A percentile compares a stretch with the other conserved stretches of the same genome.
These are phyloP conservation scores for Hemerocallis citrina DNA, from an alignment of 106 monocot genomes.

Conservation along the genomic window DNA sequence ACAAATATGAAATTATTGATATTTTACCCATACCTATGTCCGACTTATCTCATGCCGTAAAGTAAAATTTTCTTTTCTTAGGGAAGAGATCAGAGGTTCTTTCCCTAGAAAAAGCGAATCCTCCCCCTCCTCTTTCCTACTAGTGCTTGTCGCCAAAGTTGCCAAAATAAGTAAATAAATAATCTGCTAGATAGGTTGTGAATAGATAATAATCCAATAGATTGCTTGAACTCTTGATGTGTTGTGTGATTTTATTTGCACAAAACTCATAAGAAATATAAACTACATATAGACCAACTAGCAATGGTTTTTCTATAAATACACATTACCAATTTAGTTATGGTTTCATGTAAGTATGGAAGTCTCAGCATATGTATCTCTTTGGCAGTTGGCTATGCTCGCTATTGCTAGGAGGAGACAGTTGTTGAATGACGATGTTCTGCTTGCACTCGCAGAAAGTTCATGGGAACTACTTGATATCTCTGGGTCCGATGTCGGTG, in stretches of 20 bases:
- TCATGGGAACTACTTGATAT: constrained; percentile 86
- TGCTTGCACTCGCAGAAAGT: constrained; percentile 57
- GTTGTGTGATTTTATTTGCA: too few relatives aligned
- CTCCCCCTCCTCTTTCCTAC: too few relatives aligned
- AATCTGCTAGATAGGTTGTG: too few relatives aligned
- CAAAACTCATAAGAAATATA: too few relatives aligned
- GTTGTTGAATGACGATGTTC: constrained; percentile 68
- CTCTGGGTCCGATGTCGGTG: constrained; percentile 84
- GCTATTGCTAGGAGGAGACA: constrained; percentile 85
- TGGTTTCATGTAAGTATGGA: neutral
- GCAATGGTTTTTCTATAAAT: neutral
- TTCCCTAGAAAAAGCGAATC: too few relatives aligned
- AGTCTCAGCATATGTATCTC: neutral
- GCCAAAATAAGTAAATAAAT: too few relatives aligned
- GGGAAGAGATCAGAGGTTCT: too few relatives aligned
- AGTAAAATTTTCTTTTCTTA: too few relatives aligned
- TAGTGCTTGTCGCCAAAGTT: too few relatives aligned
- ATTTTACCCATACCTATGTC: too few relatives aligned
- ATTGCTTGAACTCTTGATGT: neutral
- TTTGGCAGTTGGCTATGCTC: constrained; percentile 57
- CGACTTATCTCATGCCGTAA: too few relatives aligned
- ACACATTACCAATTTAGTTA: neutral
- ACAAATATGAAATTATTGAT: too few relatives aligned
- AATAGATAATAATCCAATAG: neutral
- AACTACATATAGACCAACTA: neutral